These are phyloP conservation scores for Penicillium sp. DNA, from an alignment of 2,329 filamentous ascomycete species.

Conservation along the genomic window DNA sequence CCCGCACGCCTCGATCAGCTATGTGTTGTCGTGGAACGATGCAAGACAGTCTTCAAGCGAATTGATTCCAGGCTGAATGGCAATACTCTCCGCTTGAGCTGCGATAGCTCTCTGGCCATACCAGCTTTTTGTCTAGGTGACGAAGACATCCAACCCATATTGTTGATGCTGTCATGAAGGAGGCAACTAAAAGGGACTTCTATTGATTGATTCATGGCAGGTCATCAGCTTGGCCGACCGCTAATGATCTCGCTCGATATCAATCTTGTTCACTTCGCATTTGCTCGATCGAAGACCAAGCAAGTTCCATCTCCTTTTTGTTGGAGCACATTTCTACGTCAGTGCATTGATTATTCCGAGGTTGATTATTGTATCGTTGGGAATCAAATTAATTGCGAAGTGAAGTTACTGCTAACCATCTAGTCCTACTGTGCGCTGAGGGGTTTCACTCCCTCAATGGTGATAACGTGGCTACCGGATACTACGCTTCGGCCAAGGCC, in stretches of 20 bases:
- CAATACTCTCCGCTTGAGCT: neutral
- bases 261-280: neutral
- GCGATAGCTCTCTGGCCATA: neutral
- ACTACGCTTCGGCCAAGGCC: neutral
- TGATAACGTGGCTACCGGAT: neutral
- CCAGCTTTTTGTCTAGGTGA: neutral
- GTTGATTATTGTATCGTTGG: neutral
- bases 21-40: neutral
- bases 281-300: neutral
- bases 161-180: neutral
- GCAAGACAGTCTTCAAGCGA: neutral
- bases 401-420: neutral
- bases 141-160: neutral
- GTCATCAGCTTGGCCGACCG: neutral
- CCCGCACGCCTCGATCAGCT: neutral
- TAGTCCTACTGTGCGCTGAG: neutral
- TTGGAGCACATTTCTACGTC: neutral
- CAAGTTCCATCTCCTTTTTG: neutral
- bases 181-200: neutral
- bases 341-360: neutral
- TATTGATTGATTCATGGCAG: neutral
- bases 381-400: neutral
- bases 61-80: neutral
- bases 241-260: neutral
- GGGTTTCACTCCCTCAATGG: neutral